Evolutionary conservation across 2,329 filamentous ascomycete genomes (phyloP).

Genomic region (Aureobasidium leucospermi): DNA sequence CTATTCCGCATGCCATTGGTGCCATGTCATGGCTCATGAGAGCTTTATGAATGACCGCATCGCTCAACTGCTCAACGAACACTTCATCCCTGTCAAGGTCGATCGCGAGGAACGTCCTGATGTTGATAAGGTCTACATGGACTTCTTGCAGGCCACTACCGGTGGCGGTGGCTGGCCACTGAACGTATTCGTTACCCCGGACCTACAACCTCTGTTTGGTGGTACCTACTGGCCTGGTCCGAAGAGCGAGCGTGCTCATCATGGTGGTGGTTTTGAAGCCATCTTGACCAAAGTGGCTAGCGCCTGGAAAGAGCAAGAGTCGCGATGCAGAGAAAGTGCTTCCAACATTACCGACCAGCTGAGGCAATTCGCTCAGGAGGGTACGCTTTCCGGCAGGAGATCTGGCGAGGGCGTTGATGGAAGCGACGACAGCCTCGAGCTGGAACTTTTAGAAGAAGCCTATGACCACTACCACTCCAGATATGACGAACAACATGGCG

Average conservation of each 20-base stretch:
- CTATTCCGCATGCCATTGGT: slow-evolving; percentile 90
- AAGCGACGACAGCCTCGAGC: slow-evolving; percentile 63
- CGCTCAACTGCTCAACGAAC: slow-evolving; percentile 72
- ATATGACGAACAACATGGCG: slow-evolving; percentile 72
- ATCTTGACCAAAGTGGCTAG: slow-evolving; percentile 70
- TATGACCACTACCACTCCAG: slow-evolving; percentile 70
- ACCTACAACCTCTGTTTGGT: slow-evolving; percentile 88
- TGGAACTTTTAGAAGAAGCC: slow-evolving; percentile 87
- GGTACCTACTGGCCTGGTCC: slow-evolving; percentile 94
- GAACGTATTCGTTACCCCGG: slow-evolving; percentile 92
- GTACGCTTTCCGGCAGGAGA: slow-evolving; percentile 48
- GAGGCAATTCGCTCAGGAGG: slow-evolving; percentile 81
- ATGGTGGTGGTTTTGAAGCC: slow-evolving; percentile 68
- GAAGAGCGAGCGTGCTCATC: slow-evolving; percentile 43
- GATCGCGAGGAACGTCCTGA: slow-evolving; percentile 92
- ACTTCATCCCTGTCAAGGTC: slow-evolving; percentile 85
- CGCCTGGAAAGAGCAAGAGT: slow-evolving; percentile 75
- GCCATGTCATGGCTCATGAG: slow-evolving; percentile 85
- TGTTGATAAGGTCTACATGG: slow-evolving; percentile 95
- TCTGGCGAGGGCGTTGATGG: slow-evolving; percentile 20
- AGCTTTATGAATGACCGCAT: slow-evolving; percentile 80
- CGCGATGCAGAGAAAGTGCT: slow-evolving; percentile 75
- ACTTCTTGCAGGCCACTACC: slow-evolving; percentile 90
- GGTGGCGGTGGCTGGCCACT: slow-evolving; percentile 88
- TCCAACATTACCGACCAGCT: slow-evolving; percentile 75